Evolutionary conservation across 2,329 filamentous ascomycete genomes (phyloP).

Genomic region (Aspergillus nomiae): DNA sequence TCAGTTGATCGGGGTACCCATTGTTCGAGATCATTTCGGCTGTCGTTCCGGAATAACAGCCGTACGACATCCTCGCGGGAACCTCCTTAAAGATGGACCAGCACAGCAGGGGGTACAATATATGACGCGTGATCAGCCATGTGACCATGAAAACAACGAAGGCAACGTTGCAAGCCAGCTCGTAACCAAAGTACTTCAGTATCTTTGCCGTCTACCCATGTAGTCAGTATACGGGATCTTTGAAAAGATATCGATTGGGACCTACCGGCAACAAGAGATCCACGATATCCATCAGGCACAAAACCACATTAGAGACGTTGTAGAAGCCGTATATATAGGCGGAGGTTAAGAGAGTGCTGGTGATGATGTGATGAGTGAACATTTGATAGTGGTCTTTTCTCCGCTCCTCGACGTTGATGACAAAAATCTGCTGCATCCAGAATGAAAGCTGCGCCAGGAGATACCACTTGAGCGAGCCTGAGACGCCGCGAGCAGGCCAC

Average conservation of each 20-base stretch:
- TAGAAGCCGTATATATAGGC: constrained; percentile 88
- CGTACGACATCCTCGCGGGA: constrained; percentile 62
- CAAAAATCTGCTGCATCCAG: constrained; percentile 90
- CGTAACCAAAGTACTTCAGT: constrained; percentile 83
- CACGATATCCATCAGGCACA: constrained; percentile 91
- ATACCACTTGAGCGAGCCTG: constrained; percentile 79
- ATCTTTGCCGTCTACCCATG: constrained; percentile 75
- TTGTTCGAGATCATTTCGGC: constrained; percentile 36
- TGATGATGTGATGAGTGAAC: constrained; percentile 93
- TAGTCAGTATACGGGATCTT: background rate
- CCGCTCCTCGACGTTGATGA: constrained; percentile 91
- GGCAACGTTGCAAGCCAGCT: constrained; percentile 73
- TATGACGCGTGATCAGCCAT: constrained; percentile 83
- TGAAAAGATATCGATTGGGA: constrained; percentile 1
- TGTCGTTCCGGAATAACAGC: constrained; percentile 67
- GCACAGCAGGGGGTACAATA: constrained; percentile 76
- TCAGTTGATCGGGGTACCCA: constrained; percentile 47
- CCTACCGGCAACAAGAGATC: constrained; percentile 84
- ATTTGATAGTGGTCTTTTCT: constrained; percentile 96
- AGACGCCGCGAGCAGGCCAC: constrained; percentile 79
- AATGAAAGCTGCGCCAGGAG: constrained; percentile 88
- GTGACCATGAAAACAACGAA: constrained; percentile 84
- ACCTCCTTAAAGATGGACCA: constrained; percentile 77
- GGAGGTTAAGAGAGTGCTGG: constrained; percentile 73
- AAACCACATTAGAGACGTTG: constrained; percentile 82